Conservation (phyloP, 192 early-diverging fungal genomes). For the Backusella liffmaniae region DNA sequence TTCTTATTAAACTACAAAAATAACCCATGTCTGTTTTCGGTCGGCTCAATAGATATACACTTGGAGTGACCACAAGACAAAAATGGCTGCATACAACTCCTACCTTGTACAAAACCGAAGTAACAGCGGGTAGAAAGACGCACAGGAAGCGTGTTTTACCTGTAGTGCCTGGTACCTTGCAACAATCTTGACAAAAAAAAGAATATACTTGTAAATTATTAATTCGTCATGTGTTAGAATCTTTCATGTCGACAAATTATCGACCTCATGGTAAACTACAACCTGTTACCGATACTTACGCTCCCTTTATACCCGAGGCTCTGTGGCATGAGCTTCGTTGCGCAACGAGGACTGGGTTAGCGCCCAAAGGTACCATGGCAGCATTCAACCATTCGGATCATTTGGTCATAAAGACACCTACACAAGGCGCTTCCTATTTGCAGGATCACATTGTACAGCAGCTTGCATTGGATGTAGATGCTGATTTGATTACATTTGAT, state of each 20-base stretch:
- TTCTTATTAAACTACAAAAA: not conserved
- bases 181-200: constrained; percentile 2
- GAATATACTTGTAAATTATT: not conserved
- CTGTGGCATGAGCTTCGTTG: constrained; percentile 21
- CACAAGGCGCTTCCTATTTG: constrained; percentile 41
- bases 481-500: constrained; percentile 64
- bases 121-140: not conserved
- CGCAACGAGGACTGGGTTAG: constrained; percentile 16
- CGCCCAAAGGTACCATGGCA: constrained; percentile 11
- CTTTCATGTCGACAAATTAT: constrained; percentile 17
- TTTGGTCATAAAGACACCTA: constrained; percentile 37
- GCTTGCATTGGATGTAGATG: constrained; percentile 45
- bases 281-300: not conserved
- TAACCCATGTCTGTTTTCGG: not conserved
- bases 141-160: constrained; percentile 7
- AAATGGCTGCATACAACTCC: not conserved
- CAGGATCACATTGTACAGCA: constrained; percentile 42
- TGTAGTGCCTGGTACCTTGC: constrained; percentile 4
- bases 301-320: constrained; percentile 11
- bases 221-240: constrained; percentile 11
- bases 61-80: not conserved
- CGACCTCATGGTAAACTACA: not conserved
- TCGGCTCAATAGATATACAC: not conserved
- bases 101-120: constrained; percentile 1
- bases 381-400: constrained; percentile 34